Evolutionary conservation across 78 protist genomes (phyloP).

Genomic region (Dictyostelium intermedium): DNA sequence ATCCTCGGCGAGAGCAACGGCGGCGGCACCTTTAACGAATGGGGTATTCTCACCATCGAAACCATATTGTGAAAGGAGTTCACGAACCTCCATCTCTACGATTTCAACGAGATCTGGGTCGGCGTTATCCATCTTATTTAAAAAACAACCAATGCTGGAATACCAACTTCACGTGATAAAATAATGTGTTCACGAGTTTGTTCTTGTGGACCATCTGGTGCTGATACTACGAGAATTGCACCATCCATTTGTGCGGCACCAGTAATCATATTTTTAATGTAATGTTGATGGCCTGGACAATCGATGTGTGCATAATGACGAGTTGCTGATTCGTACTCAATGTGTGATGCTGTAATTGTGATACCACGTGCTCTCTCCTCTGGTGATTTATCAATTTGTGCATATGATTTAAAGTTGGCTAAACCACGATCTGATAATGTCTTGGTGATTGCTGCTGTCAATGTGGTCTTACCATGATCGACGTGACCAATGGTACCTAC

Average conservation of each 20-base stretch:
- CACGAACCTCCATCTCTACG: constrained; percentile 95
- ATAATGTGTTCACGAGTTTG: constrained; percentile 98
- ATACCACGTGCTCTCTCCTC: constrained; percentile 96
- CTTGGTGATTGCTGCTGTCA: constrained; percentile 97
- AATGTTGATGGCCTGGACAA: constrained; percentile 98
- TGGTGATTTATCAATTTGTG: constrained; percentile 94
- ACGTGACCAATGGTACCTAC: constrained; percentile 99
- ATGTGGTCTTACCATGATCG: constrained; percentile 98
- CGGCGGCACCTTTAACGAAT: constrained; percentile 79
- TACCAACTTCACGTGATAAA: constrained; percentile 94
- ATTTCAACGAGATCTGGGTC: constrained; percentile 95
- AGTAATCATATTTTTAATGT: constrained; percentile 98
- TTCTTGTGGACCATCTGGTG: constrained; percentile 97
- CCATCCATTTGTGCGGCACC: constrained; percentile 97
- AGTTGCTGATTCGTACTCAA: constrained; percentile 91
- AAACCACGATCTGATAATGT: constrained; percentile 80
- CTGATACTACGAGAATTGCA: constrained; percentile 95
- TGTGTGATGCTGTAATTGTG: constrained; percentile 96
- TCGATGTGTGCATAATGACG: constrained; percentile 97
- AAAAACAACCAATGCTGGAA: constrained; percentile 92
- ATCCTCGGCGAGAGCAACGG: constrained; percentile 74
- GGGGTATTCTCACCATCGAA: constrained; percentile 92
- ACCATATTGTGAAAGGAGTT: constrained; percentile 87
- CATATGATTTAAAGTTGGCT: constrained; percentile 88
- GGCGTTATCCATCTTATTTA: constrained; percentile 93